Base-by-base conservation (phyloP, 495 filamentous ascomycete genomes). In the Penicillium riverlandense region DNA sequence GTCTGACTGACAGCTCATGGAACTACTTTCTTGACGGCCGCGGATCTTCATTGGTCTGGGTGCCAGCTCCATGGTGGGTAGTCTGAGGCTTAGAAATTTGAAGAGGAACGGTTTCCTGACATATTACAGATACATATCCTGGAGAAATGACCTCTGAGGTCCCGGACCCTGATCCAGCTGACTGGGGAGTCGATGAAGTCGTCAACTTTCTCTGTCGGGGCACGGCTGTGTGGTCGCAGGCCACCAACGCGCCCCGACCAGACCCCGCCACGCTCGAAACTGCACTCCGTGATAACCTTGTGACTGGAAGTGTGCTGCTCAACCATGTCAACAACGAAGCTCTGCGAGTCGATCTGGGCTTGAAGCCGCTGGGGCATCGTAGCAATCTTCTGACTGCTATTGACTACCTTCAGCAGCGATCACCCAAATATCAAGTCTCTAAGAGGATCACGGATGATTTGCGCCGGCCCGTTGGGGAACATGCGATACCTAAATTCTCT, bases 101-200 rank as follows among this genome's bases (percentile, higher is more conserved):
- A 2, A 31, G 10, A 0, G 6, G 22, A 15, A 35, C 35, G 27
- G 38, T 38, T 13, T 41, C 30, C 38, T 22, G 22, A 22, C 22
- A 2, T 22, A 22, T 3, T 22, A 22, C 22, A 22, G 22, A 22
- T 22, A 22, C 22, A 22, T 22, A 6, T 22, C 22, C 2, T 22
- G 22, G 22, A 0, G 22, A 4, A 22, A 22, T 22, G 22, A 4
- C 4, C 22, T 22, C 22, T 22, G 4, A 22, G 22, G 22, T 22
- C 22, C 4, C 2, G 4, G 29, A 12, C 7, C 29, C 63, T 32
- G 86, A 89, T 49, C 86, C 86, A 1, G 77, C 78, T 48, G 59
- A 78, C 48, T 90, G 86, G 86, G 67, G 67, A 15, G 67, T 82
- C 15, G 81, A 87, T 14, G 69, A 79, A 30, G 75, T 89, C 2